Evolutionary conservation across 768 basidiomycete species (phyloP), one percentile per base, ranked within the genome.

Genomic region (Boletus edulis): DNA sequence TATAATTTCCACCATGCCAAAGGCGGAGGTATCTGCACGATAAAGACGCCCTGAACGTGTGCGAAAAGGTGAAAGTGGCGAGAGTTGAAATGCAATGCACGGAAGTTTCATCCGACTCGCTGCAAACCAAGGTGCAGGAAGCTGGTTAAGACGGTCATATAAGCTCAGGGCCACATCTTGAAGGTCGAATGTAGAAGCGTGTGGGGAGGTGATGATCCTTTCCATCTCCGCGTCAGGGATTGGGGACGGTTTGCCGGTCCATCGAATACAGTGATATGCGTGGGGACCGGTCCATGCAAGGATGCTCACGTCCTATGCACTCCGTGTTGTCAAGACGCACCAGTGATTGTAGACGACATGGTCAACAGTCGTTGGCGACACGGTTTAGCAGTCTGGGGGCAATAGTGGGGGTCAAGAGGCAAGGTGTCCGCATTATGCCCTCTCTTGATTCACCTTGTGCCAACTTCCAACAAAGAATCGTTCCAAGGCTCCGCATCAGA

Each of bases 251-350:
- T 35, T 13, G 13, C 34, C 1, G 34, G 34, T 13, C 34, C 4
- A 12, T 35, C 34, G 14, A 35, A 35, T 14, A 35, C 34, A 35
- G 34, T 35, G 34, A 35, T 35, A 12, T 35, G 34, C 34, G 34
- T 14, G 6, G 34, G 34, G 5, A 35, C 56, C 56, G 7, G 17
- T 54, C 56, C 56, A 54, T 45, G 52, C 52, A 5, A 57, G 56
- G 24, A 57, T 38, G 10, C 46, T 48, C n/a, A 11, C n/a, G 4
- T 57, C 47, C 8, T n/a, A n/a, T n/a, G 32, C 32, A 9, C 8
- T 32, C 32, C 32, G 12, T 9, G 10, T 32, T 12, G 8, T 12
- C 32, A 32, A 12, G 32, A 32, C 32, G 10, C 32, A 32, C 32
- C 32, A 9, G 32, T 32, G 10, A 32, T 32, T 32, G 32, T 32